Evolutionary conservation across 2,329 filamentous ascomycete species (phyloP), one percentile per base, ranked within the genome.

Genomic region (Aspergillus texensis): DNA sequence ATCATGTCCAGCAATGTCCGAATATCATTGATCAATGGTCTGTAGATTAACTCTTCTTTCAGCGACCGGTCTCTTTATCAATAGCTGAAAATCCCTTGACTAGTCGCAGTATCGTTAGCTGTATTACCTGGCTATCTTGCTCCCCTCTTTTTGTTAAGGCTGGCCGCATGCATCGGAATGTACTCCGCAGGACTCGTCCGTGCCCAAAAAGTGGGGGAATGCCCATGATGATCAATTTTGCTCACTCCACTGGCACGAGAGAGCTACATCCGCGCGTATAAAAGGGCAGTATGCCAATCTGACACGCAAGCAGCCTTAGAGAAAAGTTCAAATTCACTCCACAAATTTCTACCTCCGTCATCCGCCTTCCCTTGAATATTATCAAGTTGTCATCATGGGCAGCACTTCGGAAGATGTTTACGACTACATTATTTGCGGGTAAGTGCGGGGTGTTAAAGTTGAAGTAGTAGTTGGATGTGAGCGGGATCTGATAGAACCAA

Each of bases 381-480:
- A 32, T 11, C 14, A n/a, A n/a, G 28, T 30, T 6, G 11, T 9
- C 28, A 34, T 12, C n/a, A 52, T 52, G 48, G 16, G 48, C 10
- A 32, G 3, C 16, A 32, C 30, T 6, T 34, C 48, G 14, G 48
- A 30, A 6, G 60, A 62, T 45, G 61, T 60, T 1, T 75, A 70
- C 52, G 73, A 75, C 54, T 75, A 75, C 62, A 73, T 75, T 59
- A 63, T 75, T 39, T 75, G 74, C 61, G 73, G 73, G 73, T 74
- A 61, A 61, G 68, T 64, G 30, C 12, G 21, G 12, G 26, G 4
- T 30, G 46, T 16, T 0, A 14, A 4, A 16, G n/a, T 16, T 50
- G 9, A 32, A 19, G 11, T 32, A 12, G 24, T n/a, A 6, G 6
- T 45, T 46, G 5, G 16, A 43, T 34, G 48, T 14, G 39, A 10